Conservation (phyloP, 2,329 filamentous ascomycete species). For the Penicillium corylophilum region DNA sequence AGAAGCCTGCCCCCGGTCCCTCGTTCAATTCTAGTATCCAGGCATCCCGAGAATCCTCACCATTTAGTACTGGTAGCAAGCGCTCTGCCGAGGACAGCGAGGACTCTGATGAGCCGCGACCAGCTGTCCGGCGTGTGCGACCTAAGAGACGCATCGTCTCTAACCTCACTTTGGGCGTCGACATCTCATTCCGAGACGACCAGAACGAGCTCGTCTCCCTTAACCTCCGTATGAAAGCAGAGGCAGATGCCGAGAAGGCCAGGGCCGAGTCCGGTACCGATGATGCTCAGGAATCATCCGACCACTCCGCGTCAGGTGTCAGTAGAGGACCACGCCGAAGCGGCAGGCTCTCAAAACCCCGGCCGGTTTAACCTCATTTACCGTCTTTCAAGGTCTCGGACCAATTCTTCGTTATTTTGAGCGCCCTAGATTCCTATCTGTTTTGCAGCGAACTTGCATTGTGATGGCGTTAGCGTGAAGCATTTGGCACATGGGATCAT, state of each 20-base stretch:
- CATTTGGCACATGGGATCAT: slow-evolving; percentile 13
- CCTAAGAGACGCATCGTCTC: slow-evolving; percentile 35
- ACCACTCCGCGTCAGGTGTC: slow-evolving; percentile 6
- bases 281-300: slow-evolving; percentile 1
- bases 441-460: slow-evolving; percentile 25
- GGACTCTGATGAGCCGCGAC: slow-evolving; percentile 36
- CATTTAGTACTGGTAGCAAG: slow-evolving; percentile 43
- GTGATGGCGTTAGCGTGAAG: slow-evolving; percentile 20
- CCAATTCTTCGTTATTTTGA: slow-evolving; percentile 8
- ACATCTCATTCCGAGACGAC: slow-evolving; percentile 39
- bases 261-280: slow-evolving; percentile 1
- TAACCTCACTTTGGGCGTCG: slow-evolving; percentile 37
- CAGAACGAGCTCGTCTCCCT: slow-evolving; percentile 41
- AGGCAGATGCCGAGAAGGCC: slow-evolving; percentile 17
- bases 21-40: slow-evolving; percentile 35
- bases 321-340: slow-evolving; percentile 18
- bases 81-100: slow-evolving; percentile 42
- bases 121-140: slow-evolving; percentile 28
- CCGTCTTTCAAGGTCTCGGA: not conserved
- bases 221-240: slow-evolving; percentile 29
- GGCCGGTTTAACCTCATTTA: slow-evolving; percentile 1
- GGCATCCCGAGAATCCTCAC: slow-evolving; percentile 43
- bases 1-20: slow-evolving; percentile 22
- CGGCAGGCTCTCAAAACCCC: slow-evolving; percentile 19
- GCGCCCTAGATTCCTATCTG: slow-evolving; percentile 6